Evolutionary conservation across 148 eudicot genomes (phyloP).

Genomic region (Hydrangea macrophylla): DNA sequence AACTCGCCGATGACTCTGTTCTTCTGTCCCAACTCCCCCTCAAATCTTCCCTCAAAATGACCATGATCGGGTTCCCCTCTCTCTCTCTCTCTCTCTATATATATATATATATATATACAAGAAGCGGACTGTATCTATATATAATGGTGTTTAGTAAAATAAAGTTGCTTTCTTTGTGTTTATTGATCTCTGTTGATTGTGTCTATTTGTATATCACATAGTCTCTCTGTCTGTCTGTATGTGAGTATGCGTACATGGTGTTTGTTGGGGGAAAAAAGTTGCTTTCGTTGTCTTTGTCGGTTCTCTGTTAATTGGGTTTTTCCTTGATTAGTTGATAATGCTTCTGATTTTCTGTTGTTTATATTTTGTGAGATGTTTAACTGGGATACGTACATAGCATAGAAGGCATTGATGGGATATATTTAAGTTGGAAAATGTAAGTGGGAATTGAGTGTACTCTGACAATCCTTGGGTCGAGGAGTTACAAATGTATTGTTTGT

Average conservation of each 20-base stretch:
- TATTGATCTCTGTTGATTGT: too few relatives aligned
- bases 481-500: too few relatives aligned
- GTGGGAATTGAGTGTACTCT: too few relatives aligned
- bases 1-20: conserved; percentile 71
- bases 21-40: conserved; percentile 71
- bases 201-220: too few relatives aligned
- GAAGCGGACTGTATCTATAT: too few relatives aligned
- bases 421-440: too few relatives aligned
- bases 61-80: conserved; percentile 74
- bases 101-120: background rate
- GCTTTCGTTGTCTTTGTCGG: background rate
- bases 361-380: background rate
- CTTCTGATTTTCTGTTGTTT: background rate
- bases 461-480: too few relatives aligned
- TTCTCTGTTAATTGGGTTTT: background rate
- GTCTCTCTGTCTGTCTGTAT: background rate
- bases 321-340: background rate
- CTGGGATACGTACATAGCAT: background rate
- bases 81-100: background rate
- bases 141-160: too few relatives aligned
- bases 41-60: conserved; percentile 87
- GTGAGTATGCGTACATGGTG: background rate
- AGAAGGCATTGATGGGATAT: too few relatives aligned
- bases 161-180: too few relatives aligned
- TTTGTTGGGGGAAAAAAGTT: background rate